Percentiles rank a stretch among this genome's conserved stretches.
These are phyloP conservation scores for Podaxis sp. DNA, from an alignment of 768 basidiomycete genomes.

Conservation along the genomic window DNA sequence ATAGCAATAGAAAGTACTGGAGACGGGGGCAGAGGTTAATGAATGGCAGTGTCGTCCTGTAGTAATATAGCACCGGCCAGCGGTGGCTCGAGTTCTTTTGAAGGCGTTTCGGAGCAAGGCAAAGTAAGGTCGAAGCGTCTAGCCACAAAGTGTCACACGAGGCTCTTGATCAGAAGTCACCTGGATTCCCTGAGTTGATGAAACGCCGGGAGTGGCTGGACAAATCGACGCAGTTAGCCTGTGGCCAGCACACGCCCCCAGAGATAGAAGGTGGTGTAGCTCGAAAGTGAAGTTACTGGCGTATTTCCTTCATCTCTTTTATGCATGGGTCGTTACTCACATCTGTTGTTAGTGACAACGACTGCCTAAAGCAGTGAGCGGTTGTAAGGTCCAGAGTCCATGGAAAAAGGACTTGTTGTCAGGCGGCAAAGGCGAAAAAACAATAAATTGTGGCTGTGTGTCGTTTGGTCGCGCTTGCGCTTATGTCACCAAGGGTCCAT, in stretches of 20 bases:
- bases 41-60: neutral
- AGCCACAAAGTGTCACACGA: neutral
- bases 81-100: neutral
- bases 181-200: constrained; percentile 4
- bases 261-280: constrained; percentile 3
- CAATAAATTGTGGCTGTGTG: too few relatives aligned
- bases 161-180: neutral
- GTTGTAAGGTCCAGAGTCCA: neutral
- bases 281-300: neutral
- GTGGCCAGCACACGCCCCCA: constrained; percentile 8
- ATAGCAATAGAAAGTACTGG: neutral
- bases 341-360: neutral
- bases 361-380: neutral
- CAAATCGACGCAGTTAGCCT: neutral
- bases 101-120: neutral
- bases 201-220: constrained; percentile 1
- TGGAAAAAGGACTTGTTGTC: neutral
- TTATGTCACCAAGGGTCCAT: too few relatives aligned
- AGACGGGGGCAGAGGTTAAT: neutral
- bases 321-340: neutral
- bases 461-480: too few relatives aligned
- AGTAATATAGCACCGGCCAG: constrained; percentile 6
- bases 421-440: neutral
- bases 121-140: neutral
- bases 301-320: neutral